Base-by-base conservation (phyloP, 2,329 filamentous ascomycete species). In the Alternaria panax region DNA sequence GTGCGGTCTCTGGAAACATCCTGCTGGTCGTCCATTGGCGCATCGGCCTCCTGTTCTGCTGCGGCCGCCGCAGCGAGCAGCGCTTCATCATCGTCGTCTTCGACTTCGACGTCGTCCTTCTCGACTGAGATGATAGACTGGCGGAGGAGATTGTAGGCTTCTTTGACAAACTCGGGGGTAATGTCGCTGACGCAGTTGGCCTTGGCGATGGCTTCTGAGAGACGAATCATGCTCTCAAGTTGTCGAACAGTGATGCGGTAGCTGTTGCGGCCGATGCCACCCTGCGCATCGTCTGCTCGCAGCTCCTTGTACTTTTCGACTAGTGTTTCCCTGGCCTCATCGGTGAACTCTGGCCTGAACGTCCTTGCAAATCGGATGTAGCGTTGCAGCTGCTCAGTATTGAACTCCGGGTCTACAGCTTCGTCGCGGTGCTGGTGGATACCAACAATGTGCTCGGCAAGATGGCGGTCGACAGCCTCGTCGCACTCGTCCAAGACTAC, bases 61-160 rank as follows among this genome's bases (percentile, higher is more conserved):
- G 78, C 83, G 40, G 83, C 83, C 2, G 85, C 85, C 2, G 85
- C 83, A 14, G 80, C 84, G 57, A 81, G 77, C 61, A 84, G 83
- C 62, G 81, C 82, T 20, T 88, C 87, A 20, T 91, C 90, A 3
- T 92, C 90, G 6, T 89, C 87, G 6, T 93, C 93, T 53, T 97
- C 92, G 62, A 99, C 90, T 74, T 98, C 94, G 16, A 99, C 89
- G 71, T 99, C 95, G 70, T 99, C 95, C 74, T 98, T 95, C 80
- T 99, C 95, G 25, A 99, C 95, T 2, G 91, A 95, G 71, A 99
- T 97, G 76, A 99, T 99, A 78, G 91, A 95, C 80, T 97, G 93
- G 41, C 93, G 86, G 12, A 99, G 86, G 9, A 99, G 86, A 69
- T 95, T 92, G 78, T 90, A 98, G 0, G 94, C 95, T 79, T 99